Percentiles rank a stretch among this genome's conserved stretches.
Evolutionary conservation across 345 rosid species (phyloP).

Genomic region (Eutrema heterophyllum): DNA sequence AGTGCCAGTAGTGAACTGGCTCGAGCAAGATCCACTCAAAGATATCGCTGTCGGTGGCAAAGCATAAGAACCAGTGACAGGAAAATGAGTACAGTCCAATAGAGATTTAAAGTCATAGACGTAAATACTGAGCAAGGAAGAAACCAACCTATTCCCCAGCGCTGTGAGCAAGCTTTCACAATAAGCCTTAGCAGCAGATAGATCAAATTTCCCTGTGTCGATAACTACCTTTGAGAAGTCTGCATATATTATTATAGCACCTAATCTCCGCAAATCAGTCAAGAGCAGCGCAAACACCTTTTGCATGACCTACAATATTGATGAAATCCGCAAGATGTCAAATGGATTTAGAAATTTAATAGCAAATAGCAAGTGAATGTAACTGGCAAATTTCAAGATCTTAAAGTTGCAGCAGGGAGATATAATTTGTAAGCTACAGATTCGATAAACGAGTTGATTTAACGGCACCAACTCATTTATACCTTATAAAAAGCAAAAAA

Average conservation of each 20-base stretch:
- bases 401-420: background rate
- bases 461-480: background rate
- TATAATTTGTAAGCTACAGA: background rate
- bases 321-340: slow-evolving; percentile 6
- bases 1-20: slow-evolving; percentile 77
- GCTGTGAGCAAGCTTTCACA: slow-evolving; percentile 84
- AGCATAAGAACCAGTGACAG: slow-evolving; percentile 16
- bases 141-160: slow-evolving; percentile 62
- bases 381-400: slow-evolving; percentile 7
- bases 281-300: slow-evolving; percentile 90
- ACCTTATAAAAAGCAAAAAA: slow-evolving; percentile 3
- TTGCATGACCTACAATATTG: slow-evolving; percentile 72
- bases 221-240: slow-evolving; percentile 82
- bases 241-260: slow-evolving; percentile 86
- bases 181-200: slow-evolving; percentile 76
- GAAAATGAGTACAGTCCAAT: slow-evolving; percentile 2
- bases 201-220: slow-evolving; percentile 73
- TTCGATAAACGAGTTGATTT: background rate
- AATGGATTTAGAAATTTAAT: background rate
- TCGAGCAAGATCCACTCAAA: slow-evolving; percentile 91
- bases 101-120: background rate
- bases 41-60: slow-evolving; percentile 51
- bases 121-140: slow-evolving; percentile 7
- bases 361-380: background rate
- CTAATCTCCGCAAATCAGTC: slow-evolving; percentile 91